These are phyloP conservation scores for Epichloe aotearoae DNA, from an alignment of 2,329 filamentous ascomycete genomes.

Conservation along the genomic window DNA sequence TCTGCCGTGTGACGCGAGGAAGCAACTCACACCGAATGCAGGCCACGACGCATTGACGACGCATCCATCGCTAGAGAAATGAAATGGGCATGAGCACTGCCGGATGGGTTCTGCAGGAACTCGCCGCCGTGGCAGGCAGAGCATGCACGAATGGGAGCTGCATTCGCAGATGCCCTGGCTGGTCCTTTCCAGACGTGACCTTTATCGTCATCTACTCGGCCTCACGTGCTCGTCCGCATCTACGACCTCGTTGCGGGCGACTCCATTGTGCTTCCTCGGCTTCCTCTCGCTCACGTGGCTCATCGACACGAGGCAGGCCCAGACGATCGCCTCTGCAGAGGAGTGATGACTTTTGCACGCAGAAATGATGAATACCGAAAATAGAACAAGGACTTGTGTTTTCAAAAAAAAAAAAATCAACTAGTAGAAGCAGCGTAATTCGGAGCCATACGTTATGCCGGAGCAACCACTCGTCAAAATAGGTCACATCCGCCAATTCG, in stretches of 20 bases:
- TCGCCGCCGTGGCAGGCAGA: conserved; percentile 49
- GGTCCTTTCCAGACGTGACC: conserved; percentile 62
- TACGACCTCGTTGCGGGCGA: conserved; percentile 36
- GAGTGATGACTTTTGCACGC: not conserved
- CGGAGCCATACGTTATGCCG: fast-evolving
- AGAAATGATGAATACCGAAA: not conserved
- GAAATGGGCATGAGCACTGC: conserved; percentile 8
- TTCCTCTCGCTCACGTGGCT: conserved; percentile 39
- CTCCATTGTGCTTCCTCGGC: conserved; percentile 53
- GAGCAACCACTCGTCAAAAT: too few relatives aligned
- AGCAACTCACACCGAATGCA: too few relatives aligned
- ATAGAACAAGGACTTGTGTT: too few relatives aligned
- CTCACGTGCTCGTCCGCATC: conserved; percentile 46
- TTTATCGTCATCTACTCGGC: conserved; percentile 49
- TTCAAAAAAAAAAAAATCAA: too few relatives aligned
- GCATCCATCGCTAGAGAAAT: too few relatives aligned
- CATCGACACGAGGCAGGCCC: conserved; percentile 14
- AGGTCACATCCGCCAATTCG: too few relatives aligned
- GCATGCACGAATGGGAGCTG: conserved; percentile 29
- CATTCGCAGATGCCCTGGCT: too few relatives aligned
- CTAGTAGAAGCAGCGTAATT: too few relatives aligned
- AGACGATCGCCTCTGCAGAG: not conserved
- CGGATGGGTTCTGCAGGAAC: conserved; percentile 56
- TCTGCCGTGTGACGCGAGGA: too few relatives aligned
- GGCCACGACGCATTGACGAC: too few relatives aligned